phyloP scores from a whole-genome alignment of 495 filamentous ascomycete species.

The Friedmanniomyces endolithicus region DNA sequence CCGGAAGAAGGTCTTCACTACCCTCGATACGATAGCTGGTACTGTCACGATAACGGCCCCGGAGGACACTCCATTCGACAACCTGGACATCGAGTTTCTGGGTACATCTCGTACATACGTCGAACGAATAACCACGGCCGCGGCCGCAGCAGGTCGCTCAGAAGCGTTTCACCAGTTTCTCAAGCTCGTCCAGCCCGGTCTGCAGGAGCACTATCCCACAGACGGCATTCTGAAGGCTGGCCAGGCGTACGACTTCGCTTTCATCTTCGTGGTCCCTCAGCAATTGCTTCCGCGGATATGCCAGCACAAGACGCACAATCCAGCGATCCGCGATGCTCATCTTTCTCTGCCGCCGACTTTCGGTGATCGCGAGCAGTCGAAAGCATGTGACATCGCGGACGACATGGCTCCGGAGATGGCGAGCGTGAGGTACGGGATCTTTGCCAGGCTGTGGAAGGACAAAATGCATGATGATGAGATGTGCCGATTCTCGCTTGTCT shows the following conservation, averaged over 20 bases:
- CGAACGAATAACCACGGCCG: conserved; percentile 37
- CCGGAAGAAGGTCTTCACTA: conserved; percentile 39
- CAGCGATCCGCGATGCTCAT: conserved; percentile 57
- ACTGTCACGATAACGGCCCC: conserved; percentile 46
- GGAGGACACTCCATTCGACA: conserved; percentile 62
- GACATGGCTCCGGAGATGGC: conserved; percentile 78
- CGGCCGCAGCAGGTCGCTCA: conserved; percentile 37
- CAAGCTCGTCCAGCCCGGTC: conserved; percentile 68
- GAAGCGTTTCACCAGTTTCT: conserved; percentile 56
- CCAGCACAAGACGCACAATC: conserved; percentile 41
- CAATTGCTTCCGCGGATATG: conserved; percentile 52
- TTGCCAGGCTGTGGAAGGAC: conserved; percentile 36
- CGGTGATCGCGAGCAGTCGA: conserved; percentile 46
- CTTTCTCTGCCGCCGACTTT: conserved; percentile 68
- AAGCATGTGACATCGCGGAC: conserved; percentile 31
- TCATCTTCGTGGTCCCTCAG: conserved; percentile 75
- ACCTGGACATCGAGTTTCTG: conserved; percentile 68
- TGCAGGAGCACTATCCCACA: conserved; percentile 53
- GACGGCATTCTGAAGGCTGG: conserved; percentile 57
- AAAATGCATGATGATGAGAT: conserved; percentile 8
- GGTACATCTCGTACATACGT: conserved; percentile 47
- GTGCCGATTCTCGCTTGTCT: conserved; percentile 34
- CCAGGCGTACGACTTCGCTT: conserved; percentile 59
- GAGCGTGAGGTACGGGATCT: conserved; percentile 60
- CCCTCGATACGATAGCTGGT: conserved; percentile 48